These are phyloP conservation scores for Penicillium arizonense DNA, from an alignment of 495 filamentous ascomycete genomes.

Conservation along the genomic window DNA sequence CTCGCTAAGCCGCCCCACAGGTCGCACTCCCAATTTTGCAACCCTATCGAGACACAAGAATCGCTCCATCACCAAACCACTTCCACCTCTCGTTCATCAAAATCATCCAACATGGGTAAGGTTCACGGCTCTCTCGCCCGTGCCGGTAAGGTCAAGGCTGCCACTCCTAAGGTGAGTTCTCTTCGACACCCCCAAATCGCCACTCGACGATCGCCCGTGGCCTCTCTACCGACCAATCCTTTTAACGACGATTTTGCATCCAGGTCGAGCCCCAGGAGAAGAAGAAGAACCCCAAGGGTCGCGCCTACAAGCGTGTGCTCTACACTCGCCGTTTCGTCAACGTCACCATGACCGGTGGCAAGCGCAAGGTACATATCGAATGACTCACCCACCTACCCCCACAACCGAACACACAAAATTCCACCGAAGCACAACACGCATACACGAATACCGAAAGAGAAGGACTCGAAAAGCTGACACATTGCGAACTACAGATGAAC, in stretches of 20 bases:
- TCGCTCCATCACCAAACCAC: slow-evolving; percentile 30
- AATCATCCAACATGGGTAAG: slow-evolving; percentile 38
- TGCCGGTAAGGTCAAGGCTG: slow-evolving; percentile 95
- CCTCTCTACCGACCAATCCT: slow-evolving; percentile 9
- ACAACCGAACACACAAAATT: slow-evolving; percentile 2
- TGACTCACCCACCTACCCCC: slow-evolving; percentile 10
- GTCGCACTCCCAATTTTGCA: slow-evolving; percentile 34
- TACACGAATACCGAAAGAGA: slow-evolving; percentile 1
- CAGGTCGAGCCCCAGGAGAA: slow-evolving; percentile 47
- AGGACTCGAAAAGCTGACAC: slow-evolving; percentile 20
- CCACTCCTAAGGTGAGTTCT: slow-evolving; percentile 77
- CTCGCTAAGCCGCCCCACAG: slow-evolving; percentile 33
- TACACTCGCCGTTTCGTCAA: slow-evolving; percentile 99
- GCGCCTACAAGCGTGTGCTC: slow-evolving; percentile 94
- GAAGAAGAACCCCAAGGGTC: slow-evolving; percentile 80
- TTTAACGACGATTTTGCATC: slow-evolving; percentile 24
- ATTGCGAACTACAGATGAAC: slow-evolving; percentile 33
- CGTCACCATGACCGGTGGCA: slow-evolving; percentile 97
- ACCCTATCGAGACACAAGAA: slow-evolving; percentile 23
- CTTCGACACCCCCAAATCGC: slow-evolving; percentile 8
- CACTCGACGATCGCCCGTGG: slow-evolving; percentile 15
- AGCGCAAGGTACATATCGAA: slow-evolving; percentile 80
- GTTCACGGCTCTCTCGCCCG: slow-evolving; percentile 67
- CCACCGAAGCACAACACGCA: not conserved
- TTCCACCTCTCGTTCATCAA: slow-evolving; percentile 22